Conservation (phyloP, 495 filamentous ascomycete species). For the Aspergillus affinis region DNA sequence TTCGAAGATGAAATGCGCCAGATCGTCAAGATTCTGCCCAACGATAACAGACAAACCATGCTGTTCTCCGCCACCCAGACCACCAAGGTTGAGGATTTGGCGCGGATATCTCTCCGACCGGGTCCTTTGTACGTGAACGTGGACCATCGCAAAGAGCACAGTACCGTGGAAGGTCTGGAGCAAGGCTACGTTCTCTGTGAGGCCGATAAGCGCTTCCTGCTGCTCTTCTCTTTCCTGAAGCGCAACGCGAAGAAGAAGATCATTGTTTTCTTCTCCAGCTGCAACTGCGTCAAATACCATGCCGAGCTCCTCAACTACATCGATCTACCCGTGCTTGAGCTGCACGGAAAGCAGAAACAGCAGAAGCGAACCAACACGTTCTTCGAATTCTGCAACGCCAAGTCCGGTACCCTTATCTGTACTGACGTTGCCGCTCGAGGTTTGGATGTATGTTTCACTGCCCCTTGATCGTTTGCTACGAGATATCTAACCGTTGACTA, state of each 20-base stretch:
- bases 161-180: slow-evolving; percentile 88
- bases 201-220: slow-evolving; percentile 86
- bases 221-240: slow-evolving; percentile 96
- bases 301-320: slow-evolving; percentile 94
- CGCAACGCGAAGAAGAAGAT: slow-evolving; percentile 89
- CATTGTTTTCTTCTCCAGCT: slow-evolving; percentile 95
- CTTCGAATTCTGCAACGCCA: slow-evolving; percentile 97
- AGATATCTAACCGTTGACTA: slow-evolving; percentile 25
- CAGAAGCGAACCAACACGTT: slow-evolving; percentile 96
- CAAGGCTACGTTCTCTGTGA: slow-evolving; percentile 95
- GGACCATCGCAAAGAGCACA: slow-evolving; percentile 72
- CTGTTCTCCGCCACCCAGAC: slow-evolving; percentile 98
- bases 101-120: slow-evolving; percentile 85
- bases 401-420: slow-evolving; percentile 85
- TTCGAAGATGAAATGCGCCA: slow-evolving; percentile 99
- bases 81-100: slow-evolving; percentile 96
- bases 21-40: slow-evolving; percentile 92
- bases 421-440: slow-evolving; percentile 96
- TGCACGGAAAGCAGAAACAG: slow-evolving; percentile 95
- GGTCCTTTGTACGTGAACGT: slow-evolving; percentile 97
- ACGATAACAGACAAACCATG: slow-evolving; percentile 88
- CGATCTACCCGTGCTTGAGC: slow-evolving; percentile 75
- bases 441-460: slow-evolving; percentile 62
- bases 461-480: slow-evolving; percentile 5
- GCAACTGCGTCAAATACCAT: slow-evolving; percentile 92